Evolutionary conservation across 768 basidiomycete species (phyloP), one percentile per base, ranked within the genome.

Genomic region (Thelephora aurantiotincta): DNA sequence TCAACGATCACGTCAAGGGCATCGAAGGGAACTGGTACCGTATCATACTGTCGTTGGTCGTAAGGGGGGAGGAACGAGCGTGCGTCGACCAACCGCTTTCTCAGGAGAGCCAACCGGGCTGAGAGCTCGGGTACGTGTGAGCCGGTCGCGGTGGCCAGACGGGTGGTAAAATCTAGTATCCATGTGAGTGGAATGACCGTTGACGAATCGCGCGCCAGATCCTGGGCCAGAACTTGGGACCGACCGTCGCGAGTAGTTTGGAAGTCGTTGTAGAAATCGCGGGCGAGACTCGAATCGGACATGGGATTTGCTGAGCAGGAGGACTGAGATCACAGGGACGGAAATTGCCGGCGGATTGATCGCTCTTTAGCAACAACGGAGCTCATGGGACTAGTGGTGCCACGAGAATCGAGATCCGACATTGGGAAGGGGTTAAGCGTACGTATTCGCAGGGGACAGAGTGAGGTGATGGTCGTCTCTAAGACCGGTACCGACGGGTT

Each of bases 11-110:
- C 22, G 16, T 14, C 26, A 2, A n/a, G 26, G 12, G 1, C 4
- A 46, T 35, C n/a, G 16, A 26, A 36, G 18, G 11, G 46, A 14
- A 30, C 19, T 38, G 46, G 47, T 54, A 86, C 85, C 55, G 67
- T 63, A 59, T 82, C 81, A 57, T 72, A 82, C 56, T 78, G 79
- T 47, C 79, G 71, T 57, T 82, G 85, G 60, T 87, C 83, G 57
- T 85, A 86, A 35, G 71, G 66, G 3, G 85, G 80, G 41, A 90
- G 63, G 49, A 71, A 75, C 6, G 72, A 71, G 7, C 74, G 76
- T 5, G 80, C 83, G 57, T 79, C 81, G 5, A 70, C 66, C 14
- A 89, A 68, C 19, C 66, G 67, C 55, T 80, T 88, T 38, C 75
- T 68, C 38, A 86, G 60, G 50, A 72, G 75, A 3, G 78, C 72